phyloP scores from a whole-genome alignment of 1,284 basidiomycete species.

The Rhodotorula sp. region DNA sequence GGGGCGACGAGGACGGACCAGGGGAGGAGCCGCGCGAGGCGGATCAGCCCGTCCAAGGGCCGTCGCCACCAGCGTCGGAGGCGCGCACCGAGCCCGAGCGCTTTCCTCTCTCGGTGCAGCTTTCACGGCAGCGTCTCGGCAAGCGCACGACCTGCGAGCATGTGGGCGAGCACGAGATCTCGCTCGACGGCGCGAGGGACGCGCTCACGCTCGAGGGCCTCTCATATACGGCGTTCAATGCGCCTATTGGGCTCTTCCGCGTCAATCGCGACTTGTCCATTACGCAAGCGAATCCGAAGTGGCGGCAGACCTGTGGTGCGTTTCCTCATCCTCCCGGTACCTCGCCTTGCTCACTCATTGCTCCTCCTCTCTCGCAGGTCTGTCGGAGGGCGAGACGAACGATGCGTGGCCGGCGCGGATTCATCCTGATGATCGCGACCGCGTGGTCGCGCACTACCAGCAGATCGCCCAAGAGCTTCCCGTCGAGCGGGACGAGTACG shows the following conservation, averaged over 20 bases:
- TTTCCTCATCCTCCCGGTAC: neutral
- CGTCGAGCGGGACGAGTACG: slow-evolving; percentile 15
- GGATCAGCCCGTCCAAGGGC: no score
- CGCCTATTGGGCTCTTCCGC: slow-evolving; percentile 5
- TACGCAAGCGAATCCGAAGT: slow-evolving; percentile 18
- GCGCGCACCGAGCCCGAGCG: slow-evolving; percentile 2
- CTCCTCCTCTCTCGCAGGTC: neutral
- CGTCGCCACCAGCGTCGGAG: neutral
- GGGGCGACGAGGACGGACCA: no score
- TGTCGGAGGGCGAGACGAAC: slow-evolving; percentile 9
- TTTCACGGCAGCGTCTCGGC: slow-evolving; percentile 4
- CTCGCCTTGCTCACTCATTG: neutral
- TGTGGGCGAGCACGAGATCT: slow-evolving; percentile 21
- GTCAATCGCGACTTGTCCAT: slow-evolving; percentile 20
- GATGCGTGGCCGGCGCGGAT: slow-evolving; percentile 27
- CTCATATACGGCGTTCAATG: slow-evolving; percentile 1
- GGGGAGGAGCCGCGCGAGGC: neutral
- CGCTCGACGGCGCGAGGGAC: slow-evolving; percentile 7
- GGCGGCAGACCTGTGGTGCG: slow-evolving; percentile 10
- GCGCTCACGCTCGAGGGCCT: slow-evolving; percentile 16
- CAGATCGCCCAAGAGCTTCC: slow-evolving; percentile 5
- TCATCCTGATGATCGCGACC: slow-evolving; percentile 13
- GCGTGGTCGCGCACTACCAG: slow-evolving; percentile 19
- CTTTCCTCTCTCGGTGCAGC: neutral
- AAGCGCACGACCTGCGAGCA: neutral